Percentiles rank a stretch among this genome's conserved stretches.
phyloP scores from a whole-genome alignment of 2,329 filamentous ascomycete species.

The Aureobasidium subglaciale region DNA sequence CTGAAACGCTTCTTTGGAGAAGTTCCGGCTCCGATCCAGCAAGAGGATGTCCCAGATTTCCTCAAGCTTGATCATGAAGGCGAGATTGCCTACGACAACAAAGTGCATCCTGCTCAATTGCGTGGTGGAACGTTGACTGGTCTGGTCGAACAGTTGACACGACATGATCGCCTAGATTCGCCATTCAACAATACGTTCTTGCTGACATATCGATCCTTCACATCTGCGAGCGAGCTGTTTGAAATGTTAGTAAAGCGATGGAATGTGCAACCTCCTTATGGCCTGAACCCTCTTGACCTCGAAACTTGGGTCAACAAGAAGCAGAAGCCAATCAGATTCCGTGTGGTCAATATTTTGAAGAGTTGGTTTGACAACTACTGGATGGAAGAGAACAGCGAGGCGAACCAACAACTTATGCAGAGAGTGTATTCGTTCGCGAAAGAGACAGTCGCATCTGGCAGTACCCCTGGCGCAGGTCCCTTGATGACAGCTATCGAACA shows the following conservation, averaged over 20 bases:
- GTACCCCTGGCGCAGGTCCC: slow-evolving; percentile 79
- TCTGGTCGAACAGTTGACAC: slow-evolving; percentile 87
- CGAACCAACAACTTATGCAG: slow-evolving; percentile 76
- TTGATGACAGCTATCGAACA: slow-evolving; percentile 85
- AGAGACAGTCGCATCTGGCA: slow-evolving; percentile 85
- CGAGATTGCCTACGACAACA: slow-evolving; percentile 84
- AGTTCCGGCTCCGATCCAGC: slow-evolving; percentile 40
- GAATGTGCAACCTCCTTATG: slow-evolving; percentile 82
- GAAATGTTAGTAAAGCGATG: slow-evolving; percentile 88
- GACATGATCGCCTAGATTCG: slow-evolving; percentile 90
- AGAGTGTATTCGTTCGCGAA: slow-evolving; percentile 86
- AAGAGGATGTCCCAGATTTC: slow-evolving; percentile 77
- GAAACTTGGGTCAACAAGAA: slow-evolving; percentile 88
- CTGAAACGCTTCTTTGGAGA: slow-evolving; percentile 47
- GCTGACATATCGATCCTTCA: slow-evolving; percentile 93
- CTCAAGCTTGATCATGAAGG: slow-evolving; percentile 79
- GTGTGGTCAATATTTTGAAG: slow-evolving; percentile 95
- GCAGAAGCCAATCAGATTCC: slow-evolving; percentile 90
- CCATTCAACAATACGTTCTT: slow-evolving; percentile 98
- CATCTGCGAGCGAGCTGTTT: slow-evolving; percentile 81
- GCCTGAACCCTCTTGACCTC: slow-evolving; percentile 66
- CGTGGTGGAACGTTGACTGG: slow-evolving; percentile 85
- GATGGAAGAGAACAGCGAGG: slow-evolving; percentile 90
- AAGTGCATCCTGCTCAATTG: slow-evolving; percentile 65
- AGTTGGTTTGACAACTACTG: slow-evolving; percentile 98